Conservation (phyloP, 257 asterid species). For the Scutellaria minor region DNA sequence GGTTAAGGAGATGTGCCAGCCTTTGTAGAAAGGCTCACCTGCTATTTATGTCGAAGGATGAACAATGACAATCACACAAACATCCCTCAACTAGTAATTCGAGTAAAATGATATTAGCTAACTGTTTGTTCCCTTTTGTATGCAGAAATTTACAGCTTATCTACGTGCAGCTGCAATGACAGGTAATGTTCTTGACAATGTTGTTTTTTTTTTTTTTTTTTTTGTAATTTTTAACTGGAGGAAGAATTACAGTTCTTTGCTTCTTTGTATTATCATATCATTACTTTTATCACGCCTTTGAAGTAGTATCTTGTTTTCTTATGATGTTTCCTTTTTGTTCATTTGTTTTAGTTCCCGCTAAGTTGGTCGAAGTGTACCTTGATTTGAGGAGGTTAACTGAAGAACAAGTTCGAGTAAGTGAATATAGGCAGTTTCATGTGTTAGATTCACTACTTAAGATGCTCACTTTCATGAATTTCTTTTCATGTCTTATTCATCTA, state of each 20-base stretch:
- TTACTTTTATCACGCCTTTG: constrained; percentile 8
- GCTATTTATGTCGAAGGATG: constrained; percentile 13
- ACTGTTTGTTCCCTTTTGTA: constrained; percentile 16
- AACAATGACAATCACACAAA: not conserved
- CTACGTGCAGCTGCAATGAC: constrained; percentile 62
- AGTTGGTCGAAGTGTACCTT: constrained; percentile 69
- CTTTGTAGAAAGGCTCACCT: not conserved
- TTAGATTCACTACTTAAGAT: constrained; percentile 1
- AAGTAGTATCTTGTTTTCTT: not conserved
- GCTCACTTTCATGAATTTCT: not conserved
- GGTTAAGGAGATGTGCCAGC: not conserved
- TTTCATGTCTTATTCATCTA: not conserved
- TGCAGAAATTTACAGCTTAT: constrained; percentile 71
- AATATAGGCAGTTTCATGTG: constrained; percentile 29
- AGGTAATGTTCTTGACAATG: constrained; percentile 44
- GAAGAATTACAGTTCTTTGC: constrained; percentile 3
- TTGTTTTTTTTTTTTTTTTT: constrained; percentile 5
- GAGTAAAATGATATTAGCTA: constrained; percentile 22
- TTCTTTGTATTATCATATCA: not conserved
- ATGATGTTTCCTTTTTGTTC: constrained; percentile 27
- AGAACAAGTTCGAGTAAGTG: constrained; percentile 81
- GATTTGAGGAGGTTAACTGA: constrained; percentile 76
- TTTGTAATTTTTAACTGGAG: constrained; percentile 16
- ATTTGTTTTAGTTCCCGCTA: constrained; percentile 68
- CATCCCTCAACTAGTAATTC: not conserved